Evolutionary conservation across 23 red algal species (phyloP).

Genomic region (Pyropia haitanensis): DNA sequence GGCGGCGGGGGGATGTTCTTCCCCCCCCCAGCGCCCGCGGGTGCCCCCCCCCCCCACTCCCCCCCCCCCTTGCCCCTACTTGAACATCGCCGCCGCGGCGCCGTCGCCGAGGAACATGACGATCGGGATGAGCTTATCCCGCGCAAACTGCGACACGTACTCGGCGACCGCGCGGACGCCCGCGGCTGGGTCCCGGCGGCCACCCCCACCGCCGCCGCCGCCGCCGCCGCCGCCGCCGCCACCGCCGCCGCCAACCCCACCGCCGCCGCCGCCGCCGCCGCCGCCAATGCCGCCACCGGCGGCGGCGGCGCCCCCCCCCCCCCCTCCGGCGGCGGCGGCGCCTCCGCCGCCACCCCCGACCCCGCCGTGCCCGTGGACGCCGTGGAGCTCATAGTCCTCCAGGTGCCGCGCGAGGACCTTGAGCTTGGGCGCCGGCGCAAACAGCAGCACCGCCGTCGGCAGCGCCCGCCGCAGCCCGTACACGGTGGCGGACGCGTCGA

Average conservation of each 20-base stretch:
- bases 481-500: constrained; percentile 48
- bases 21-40: too few species aligned
- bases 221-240: too few species aligned
- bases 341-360: too few species aligned
- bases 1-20: too few species aligned
- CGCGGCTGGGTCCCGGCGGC: constrained; percentile 20
- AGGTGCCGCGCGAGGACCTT: constrained; percentile 71
- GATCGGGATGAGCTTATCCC: constrained; percentile 66
- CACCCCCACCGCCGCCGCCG: too few species aligned
- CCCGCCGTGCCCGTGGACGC: neutral
- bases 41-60: too few species aligned
- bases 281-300: neutral
- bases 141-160: constrained; percentile 54
- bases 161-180: constrained; percentile 39
- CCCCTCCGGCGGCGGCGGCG: too few species aligned
- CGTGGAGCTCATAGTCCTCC: constrained; percentile 47
- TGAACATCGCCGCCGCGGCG: too few species aligned
- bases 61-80: too few species aligned
- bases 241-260: too few species aligned
- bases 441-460: constrained; percentile 45
- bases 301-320: too few species aligned
- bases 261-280: neutral
- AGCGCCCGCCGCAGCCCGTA: constrained; percentile 37
- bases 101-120: constrained; percentile 57
- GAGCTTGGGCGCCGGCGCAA: constrained; percentile 60